phyloP scores from a whole-genome alignment of 306 rosid species.

The Prunus fruticosa region DNA sequence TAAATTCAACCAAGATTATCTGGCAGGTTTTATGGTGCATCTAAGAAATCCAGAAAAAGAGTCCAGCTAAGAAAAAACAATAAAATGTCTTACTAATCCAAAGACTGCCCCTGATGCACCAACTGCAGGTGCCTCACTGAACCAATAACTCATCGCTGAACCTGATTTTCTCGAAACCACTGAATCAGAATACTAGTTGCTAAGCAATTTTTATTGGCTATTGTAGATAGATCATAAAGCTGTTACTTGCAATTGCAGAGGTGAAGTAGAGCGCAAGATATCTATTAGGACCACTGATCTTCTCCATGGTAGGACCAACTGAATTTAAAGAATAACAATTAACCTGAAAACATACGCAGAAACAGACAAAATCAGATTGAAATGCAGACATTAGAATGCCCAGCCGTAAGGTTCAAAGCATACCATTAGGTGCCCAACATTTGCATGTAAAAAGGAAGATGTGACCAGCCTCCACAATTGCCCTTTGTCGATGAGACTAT shows the following conservation, averaged over 20 bases:
- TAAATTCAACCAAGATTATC: neutral
- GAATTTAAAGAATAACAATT: conserved; percentile 86
- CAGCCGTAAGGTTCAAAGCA: conserved; percentile 21
- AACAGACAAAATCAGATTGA: neutral
- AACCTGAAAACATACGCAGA: conserved; percentile 39
- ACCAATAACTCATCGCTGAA: conserved; percentile 78
- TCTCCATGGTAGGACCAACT: conserved; percentile 83
- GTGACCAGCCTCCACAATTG: conserved; percentile 87
- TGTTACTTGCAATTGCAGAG: conserved; percentile 90
- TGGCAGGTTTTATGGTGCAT: neutral
- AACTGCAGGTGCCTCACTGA: conserved; percentile 69
- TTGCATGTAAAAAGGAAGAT: conserved; percentile 85
- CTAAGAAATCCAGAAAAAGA: neutral
- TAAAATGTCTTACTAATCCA: conserved; percentile 64
- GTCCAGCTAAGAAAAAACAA: conserved; percentile 3
- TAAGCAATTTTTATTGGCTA: conserved; percentile 43
- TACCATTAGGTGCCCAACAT: conserved; percentile 82
- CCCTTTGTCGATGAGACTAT: conserved; percentile 72
- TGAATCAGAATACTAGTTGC: conserved; percentile 45
- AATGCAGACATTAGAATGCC: neutral
- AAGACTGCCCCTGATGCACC: conserved; percentile 96
- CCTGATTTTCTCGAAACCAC: conserved; percentile 73
- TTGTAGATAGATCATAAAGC: conserved; percentile 42
- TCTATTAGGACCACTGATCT: conserved; percentile 69
- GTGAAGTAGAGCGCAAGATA: conserved; percentile 72